Conservation (phyloP, 805 yeast species). For the Jamesozyma jinghongensis region DNA sequence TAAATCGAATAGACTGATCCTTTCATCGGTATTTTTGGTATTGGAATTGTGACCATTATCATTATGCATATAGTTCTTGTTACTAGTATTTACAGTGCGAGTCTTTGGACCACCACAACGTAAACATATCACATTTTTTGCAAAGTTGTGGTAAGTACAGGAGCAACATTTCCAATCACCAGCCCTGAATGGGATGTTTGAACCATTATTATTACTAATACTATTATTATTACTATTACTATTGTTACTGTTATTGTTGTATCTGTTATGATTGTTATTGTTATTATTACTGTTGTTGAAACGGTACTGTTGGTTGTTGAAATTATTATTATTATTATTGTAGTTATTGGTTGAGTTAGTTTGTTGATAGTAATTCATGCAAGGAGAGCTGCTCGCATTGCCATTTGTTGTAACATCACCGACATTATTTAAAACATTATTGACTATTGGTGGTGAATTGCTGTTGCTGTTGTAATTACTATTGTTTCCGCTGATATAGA, state of each 20-base stretch:
- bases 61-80: slow-evolving; percentile 4
- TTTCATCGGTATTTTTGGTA: not conserved
- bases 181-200: slow-evolving; percentile 83
- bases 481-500: not conserved
- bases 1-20: no score
- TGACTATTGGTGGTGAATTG: slow-evolving; percentile 1
- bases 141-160: slow-evolving; percentile 86
- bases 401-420: slow-evolving; percentile 9
- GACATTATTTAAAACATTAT: slow-evolving; percentile 9
- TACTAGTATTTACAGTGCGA: slow-evolving; percentile 4
- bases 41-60: slow-evolving; percentile 4
- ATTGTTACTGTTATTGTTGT: slow-evolving; percentile 4
- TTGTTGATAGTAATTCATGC: not conserved
- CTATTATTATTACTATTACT: slow-evolving; percentile 6
- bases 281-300: slow-evolving; percentile 3
- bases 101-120: slow-evolving; percentile 72
- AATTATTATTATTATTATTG: slow-evolving; percentile 16
- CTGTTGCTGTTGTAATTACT: not conserved
- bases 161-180: slow-evolving; percentile 91
- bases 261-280: slow-evolving; percentile 5
- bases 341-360: slow-evolving; percentile 7
- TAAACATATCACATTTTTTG: slow-evolving; percentile 77
- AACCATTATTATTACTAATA: slow-evolving; percentile 27
- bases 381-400: slow-evolving; percentile 2
- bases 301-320: slow-evolving; percentile 7